Conservation (phyloP, 2,329 filamentous ascomycete species). For the Epichloe sibirici region DNA sequence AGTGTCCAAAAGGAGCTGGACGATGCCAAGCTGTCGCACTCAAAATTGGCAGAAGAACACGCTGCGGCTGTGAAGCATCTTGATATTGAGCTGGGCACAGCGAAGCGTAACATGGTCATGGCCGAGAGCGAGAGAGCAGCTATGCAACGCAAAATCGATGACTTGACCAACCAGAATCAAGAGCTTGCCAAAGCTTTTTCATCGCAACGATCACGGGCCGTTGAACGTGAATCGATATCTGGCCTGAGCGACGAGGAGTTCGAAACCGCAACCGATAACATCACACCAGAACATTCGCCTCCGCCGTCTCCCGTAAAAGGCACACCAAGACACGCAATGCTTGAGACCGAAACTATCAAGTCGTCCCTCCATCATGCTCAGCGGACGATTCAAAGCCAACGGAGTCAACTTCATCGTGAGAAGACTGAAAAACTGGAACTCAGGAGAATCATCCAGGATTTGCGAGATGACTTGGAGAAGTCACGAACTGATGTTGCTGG, state of each 20-base stretch:
- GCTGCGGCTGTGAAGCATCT: constrained; percentile 65
- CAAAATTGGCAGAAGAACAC: constrained; percentile 74
- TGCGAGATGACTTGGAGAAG: constrained; percentile 80
- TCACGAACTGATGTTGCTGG: constrained; percentile 40
- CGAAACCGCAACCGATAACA: constrained; percentile 52
- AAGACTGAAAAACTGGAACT: constrained; percentile 98
- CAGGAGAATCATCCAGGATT: constrained; percentile 87
- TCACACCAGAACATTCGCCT: constrained; percentile 80
- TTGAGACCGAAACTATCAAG: constrained; percentile 94
- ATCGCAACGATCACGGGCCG: constrained; percentile 52
- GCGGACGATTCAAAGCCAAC: constrained; percentile 89
- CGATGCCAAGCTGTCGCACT: constrained; percentile 68
- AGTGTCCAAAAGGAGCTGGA: constrained; percentile 76
- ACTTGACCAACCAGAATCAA: constrained; percentile 78
- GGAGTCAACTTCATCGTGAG: constrained; percentile 89
- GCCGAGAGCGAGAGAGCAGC: constrained; percentile 68
- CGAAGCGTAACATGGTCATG: constrained; percentile 67
- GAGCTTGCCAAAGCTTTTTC: constrained; percentile 80
- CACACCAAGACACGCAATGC: constrained; percentile 76
- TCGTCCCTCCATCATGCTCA: constrained; percentile 91
- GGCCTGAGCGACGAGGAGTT: constrained; percentile 50
- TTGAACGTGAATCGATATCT: constrained; percentile 50
- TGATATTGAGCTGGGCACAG: constrained; percentile 74
- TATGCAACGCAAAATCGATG: constrained; percentile 76
- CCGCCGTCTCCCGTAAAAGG: constrained; percentile 83